Conservation (phyloP, 108 stramenopile species). For the Pseudonitzschia delicatissima region DNA sequence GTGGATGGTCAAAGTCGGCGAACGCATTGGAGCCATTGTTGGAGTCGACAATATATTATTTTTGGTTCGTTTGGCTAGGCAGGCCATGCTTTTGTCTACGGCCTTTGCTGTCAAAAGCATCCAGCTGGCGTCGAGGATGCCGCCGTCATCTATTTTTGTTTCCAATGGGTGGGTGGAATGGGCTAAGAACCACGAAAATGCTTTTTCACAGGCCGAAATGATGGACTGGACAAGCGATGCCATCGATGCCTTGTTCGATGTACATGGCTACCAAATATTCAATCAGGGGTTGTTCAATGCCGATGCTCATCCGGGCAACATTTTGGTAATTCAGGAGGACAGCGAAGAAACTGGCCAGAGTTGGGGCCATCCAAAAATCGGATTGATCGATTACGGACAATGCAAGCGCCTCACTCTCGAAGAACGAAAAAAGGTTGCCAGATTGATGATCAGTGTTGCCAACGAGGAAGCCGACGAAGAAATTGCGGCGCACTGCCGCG, state of each 20-base stretch:
- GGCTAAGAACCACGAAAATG: constrained; percentile 51
- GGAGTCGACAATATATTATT: constrained; percentile 63
- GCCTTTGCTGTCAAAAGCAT: constrained; percentile 40
- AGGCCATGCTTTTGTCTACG: constrained; percentile 46
- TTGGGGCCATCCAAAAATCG: constrained; percentile 36
- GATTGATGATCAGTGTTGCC: constrained; percentile 64
- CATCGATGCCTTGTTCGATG: constrained; percentile 64
- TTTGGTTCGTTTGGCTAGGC: constrained; percentile 43
- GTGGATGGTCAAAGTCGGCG: constrained; percentile 33
- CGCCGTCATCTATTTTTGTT: constrained; percentile 17
- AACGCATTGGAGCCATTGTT: constrained; percentile 31
- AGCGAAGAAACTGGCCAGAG: neutral
- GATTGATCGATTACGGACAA: constrained; percentile 76
- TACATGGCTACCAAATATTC: constrained; percentile 80
- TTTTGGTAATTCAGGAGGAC: constrained; percentile 34
- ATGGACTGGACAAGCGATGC: constrained; percentile 53
- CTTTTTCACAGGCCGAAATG: constrained; percentile 31
- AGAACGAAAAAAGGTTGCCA: constrained; percentile 57
- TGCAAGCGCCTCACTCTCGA: constrained; percentile 49
- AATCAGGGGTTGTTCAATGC: constrained; percentile 69
- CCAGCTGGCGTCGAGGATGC: constrained; percentile 8
- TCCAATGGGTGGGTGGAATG: constrained; percentile 50
- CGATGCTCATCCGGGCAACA: constrained; percentile 65
- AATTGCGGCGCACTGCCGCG: constrained; percentile 62
- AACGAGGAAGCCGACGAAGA: constrained; percentile 57